Evolutionary conservation across 305 asterid species (phyloP).

Genomic region (Solanum hybrid): DNA sequence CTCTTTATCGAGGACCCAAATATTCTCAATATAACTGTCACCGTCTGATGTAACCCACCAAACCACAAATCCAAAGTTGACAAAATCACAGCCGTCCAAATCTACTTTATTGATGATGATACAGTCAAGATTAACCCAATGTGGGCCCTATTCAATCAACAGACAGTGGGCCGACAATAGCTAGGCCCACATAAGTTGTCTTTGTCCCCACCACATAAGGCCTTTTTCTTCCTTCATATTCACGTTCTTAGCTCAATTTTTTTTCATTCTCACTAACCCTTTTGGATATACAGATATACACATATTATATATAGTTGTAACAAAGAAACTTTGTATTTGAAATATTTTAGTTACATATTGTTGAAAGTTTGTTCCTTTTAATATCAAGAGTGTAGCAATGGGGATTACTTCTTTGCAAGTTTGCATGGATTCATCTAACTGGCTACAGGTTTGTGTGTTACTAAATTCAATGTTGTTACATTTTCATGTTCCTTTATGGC

Average conservation of each 20-base stretch:
- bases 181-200: constrained; percentile 18
- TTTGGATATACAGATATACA: not conserved
- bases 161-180: constrained; percentile 7
- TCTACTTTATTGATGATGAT: not conserved
- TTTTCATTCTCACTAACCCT: constrained; percentile 15
- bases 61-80: not conserved
- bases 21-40: constrained; percentile 40
- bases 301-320: not conserved
- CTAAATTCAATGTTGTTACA: not conserved
- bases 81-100: constrained; percentile 21
- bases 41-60: constrained; percentile 52
- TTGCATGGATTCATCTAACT: constrained; percentile 90
- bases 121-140: not conserved
- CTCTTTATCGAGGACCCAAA: constrained; percentile 69
- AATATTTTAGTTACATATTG: not conserved
- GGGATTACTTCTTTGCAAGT: constrained; percentile 77
- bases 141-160: constrained; percentile 8
- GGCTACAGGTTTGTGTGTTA: constrained; percentile 53
- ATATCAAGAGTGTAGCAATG: constrained; percentile 18
- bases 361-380: not conserved
- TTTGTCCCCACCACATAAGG: constrained; percentile 19
- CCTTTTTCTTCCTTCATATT: constrained; percentile 83
- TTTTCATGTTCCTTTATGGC: not conserved
- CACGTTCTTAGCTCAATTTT: constrained; percentile 28
- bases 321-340: not conserved